Evolutionary conservation across 75 land plant species (phyloP), one percentile per base, ranked within the genome.

Genomic region (Sequoia sempervirens): DNA sequence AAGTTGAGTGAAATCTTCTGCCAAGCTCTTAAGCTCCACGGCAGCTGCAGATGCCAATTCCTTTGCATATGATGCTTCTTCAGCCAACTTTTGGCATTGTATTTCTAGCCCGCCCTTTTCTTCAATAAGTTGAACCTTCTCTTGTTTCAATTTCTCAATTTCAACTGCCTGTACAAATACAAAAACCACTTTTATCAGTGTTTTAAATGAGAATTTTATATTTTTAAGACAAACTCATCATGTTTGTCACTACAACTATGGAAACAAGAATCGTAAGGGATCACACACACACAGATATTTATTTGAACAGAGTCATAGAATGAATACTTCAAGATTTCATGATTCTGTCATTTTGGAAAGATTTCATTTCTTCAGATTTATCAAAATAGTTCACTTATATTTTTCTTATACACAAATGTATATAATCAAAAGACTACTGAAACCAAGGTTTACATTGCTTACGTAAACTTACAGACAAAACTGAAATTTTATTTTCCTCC

Each of bases 41-140:
- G 97, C 99, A 85, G 99, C 99, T 84, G 94, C 92, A 81, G 99
- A 95, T 23, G 99, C 99, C 56, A 97, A 85, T 66, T 97, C 97
- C 81, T 95, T 93, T 41, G 99, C 99, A 88, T 95, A 97, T 64
- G 95, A 90, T 46, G 99, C 92, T 87, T 97, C 99, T 80, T 95
- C 94, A 84, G 93, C 89, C 41, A 97, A 73, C 82, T 95, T 95
- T 84, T 91, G 95, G 79, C 89, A 90, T 66, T 95, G 94, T 11
- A 85, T 89, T 68, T 86, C 88, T 75, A 95, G 82, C 1, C 89
- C 90, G 82, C 86, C 90, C 75, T 91, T 93, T 81, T 96, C 94
- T 84, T 94, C 99, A 18, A 83, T 66, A 34, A 91, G 79, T 58
- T 92, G 89, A 43, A 89, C 85, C 53, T 85, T 88, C 84, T 92